A percentile compares a stretch with the other conserved stretches of the same genome.
Evolutionary conservation across 1,284 basidiomycete species (phyloP).

Genomic region (Irpex sp.): DNA sequence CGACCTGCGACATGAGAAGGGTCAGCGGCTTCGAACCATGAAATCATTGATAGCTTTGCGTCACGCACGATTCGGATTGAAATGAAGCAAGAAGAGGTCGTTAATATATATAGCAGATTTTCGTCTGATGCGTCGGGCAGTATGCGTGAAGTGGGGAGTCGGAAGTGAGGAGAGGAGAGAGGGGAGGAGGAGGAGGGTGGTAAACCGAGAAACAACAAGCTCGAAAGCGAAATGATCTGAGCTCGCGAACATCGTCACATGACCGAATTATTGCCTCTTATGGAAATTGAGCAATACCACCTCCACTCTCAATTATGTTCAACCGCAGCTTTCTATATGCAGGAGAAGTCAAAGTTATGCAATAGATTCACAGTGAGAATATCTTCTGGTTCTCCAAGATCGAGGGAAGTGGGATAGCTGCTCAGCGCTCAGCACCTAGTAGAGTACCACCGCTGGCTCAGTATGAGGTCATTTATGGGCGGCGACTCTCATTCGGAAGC

Average conservation of each 20-base stretch:
- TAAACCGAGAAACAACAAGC: not conserved
- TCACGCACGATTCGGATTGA: not conserved
- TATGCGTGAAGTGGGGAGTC: not conserved
- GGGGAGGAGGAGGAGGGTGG: not conserved
- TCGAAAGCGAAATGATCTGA: too few species aligned
- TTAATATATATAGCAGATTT: not conserved
- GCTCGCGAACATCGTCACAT: not conserved
- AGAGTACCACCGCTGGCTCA: too few species aligned
- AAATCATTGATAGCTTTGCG: not conserved
- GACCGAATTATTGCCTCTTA: not conserved
- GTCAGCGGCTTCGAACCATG: constrained; percentile 5
- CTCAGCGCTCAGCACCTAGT: too few species aligned
- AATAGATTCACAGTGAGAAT: too few species aligned
- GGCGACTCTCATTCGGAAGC: too few species aligned
- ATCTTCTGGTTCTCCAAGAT: too few species aligned
- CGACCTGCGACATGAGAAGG: constrained; percentile 5
- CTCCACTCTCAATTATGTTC: too few species aligned
- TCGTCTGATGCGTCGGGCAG: not conserved
- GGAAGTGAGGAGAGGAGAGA: not conserved
- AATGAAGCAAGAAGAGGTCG: not conserved
- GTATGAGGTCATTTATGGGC: too few species aligned
- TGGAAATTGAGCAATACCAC: not conserved
- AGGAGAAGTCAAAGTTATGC: not conserved
- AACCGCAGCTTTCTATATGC: not conserved
- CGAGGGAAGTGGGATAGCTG: too few species aligned